phyloP scores from a whole-genome alignment of 106 monocot species.

The Dioscorea alata region DNA sequence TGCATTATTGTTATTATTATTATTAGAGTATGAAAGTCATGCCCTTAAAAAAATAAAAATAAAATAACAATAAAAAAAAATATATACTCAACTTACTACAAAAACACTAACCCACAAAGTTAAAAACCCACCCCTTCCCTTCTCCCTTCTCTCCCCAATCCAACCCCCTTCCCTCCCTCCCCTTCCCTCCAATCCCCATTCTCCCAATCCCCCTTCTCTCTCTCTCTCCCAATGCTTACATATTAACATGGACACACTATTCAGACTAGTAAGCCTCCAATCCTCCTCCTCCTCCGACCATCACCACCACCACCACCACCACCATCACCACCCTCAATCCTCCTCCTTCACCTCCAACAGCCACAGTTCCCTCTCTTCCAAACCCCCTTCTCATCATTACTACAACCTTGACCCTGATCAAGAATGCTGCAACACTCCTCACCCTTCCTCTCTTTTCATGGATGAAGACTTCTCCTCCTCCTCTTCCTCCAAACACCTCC shows the following conservation, averaged over 20 bases:
- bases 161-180: no score
- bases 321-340: conserved; percentile 1
- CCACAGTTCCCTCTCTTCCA: conserved; percentile 26
- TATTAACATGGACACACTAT: conserved; percentile 61
- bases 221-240: neutral
- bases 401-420: neutral
- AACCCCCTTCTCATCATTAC: neutral
- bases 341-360: conserved; percentile 34
- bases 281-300: neutral
- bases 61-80: no score
- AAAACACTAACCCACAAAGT: no score
- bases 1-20: no score
- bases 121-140: no score
- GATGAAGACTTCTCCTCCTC: conserved; percentile 72
- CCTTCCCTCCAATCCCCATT: no score
- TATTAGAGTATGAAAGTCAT: no score
- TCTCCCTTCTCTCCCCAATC: no score
- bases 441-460: conserved; percentile 30
- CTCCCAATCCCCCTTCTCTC: no score
- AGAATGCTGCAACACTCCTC: conserved; percentile 47
- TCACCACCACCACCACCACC: conserved; percentile 6
- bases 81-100: no score
- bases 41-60: no score
- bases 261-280: conserved; percentile 52
- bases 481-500: conserved; percentile 36